Evolutionary conservation across 345 rosid genomes (phyloP), one percentile per base, ranked within the genome.

Genomic region (Citrus cavaleriei): DNA sequence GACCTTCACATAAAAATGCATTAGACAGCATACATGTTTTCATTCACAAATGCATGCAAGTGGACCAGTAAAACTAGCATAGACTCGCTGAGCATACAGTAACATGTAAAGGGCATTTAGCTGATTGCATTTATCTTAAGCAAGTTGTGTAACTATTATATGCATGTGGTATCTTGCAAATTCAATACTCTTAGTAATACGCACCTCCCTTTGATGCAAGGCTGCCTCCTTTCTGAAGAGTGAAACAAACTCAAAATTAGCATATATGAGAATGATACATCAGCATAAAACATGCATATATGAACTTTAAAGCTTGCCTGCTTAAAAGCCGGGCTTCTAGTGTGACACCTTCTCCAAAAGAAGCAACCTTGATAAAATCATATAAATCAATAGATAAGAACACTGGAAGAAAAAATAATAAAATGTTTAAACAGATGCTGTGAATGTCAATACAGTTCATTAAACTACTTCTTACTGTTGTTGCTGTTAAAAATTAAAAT

Each of bases 181-280:
- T 25, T 57, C 61, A 57, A n/a, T 57, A 57, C 61, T 30, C 21
- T 30, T 10, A 28, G 38, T 75, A 78, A n/a, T 32, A 83, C 93
- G 70, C 60, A 95, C 98, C 98, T 95, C 98, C 86, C 91, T 88
- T 78, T 92, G 95, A 75, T 90, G 98, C 86, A 93, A 81, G 74
- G 94, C 93, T 79, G 95, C 97, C 84, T 93, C 98, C 85, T 95
- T 95, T 82, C 98, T 95, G 89, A 70, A 86, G 77, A 78, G 78
- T 40, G 60, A 81, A 81, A 77, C 35, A 78, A 64, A 78, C 76
- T 74, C 77, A 78, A 32, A 72, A 76, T 79, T 79, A 81, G 75
- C 64, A 30, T 55, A 69, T 57, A 54, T 30, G 38, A 76, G 55
- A 68, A 32, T 18, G 27, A 67, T 76, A 46, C 64, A 55, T 25